phyloP scores from a whole-genome alignment of 306 rosid species.

The Ammopiptanthus mongolicus region DNA sequence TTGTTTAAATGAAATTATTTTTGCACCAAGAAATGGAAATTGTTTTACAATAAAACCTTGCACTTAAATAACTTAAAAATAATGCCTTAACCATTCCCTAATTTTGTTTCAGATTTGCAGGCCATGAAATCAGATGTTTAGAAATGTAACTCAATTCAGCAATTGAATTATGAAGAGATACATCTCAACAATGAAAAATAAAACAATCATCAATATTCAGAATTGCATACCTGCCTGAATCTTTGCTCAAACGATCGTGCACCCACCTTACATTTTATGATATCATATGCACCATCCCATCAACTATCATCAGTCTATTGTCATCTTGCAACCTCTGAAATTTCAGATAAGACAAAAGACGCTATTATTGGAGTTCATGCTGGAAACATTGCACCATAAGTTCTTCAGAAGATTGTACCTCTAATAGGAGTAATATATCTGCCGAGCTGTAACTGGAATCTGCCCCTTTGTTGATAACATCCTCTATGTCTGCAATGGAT shows the following conservation, averaged over 20 bases:
- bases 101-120: neutral
- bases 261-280: slow-evolving; percentile 28
- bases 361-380: neutral
- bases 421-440: slow-evolving; percentile 58
- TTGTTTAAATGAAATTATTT: neutral
- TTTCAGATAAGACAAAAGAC: slow-evolving; percentile 13
- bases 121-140: neutral
- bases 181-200: neutral
- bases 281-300: slow-evolving; percentile 71
- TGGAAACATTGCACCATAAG: neutral
- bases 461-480: slow-evolving; percentile 50
- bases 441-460: slow-evolving; percentile 43
- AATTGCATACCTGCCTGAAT: slow-evolving; percentile 20
- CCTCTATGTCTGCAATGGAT: slow-evolving; percentile 62
- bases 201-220: neutral
- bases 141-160: neutral
- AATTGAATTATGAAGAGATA: neutral
- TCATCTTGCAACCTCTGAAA: slow-evolving; percentile 82
- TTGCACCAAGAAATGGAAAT: too few relatives aligned
- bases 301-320: slow-evolving; percentile 77
- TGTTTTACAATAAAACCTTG: neutral
- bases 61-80: neutral
- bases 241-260: slow-evolving; percentile 10
- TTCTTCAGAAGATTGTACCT: slow-evolving; percentile 43
- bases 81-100: neutral